Evolutionary conservation across 305 asterid species (phyloP).

Genomic region (Striga hermonthica): DNA sequence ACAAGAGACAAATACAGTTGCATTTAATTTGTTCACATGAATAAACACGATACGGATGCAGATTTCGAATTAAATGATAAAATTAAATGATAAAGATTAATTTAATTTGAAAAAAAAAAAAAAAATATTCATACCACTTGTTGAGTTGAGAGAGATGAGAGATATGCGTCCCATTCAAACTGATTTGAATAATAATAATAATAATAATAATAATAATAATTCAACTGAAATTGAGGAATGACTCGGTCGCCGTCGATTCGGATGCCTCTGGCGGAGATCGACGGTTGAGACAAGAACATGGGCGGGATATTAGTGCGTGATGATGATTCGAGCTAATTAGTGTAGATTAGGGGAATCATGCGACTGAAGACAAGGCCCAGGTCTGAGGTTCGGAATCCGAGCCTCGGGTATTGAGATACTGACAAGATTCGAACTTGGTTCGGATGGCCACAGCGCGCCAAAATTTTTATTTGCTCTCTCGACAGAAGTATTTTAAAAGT

Average conservation of each 20-base stretch:
- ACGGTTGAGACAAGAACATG: slow-evolving; percentile 32
- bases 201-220: background rate
- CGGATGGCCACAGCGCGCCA: slow-evolving; percentile 64
- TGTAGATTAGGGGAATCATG: slow-evolving; percentile 28
- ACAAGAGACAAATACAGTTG: slow-evolving; percentile 3
- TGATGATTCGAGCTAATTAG: background rate
- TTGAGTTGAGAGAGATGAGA: slow-evolving; percentile 27
- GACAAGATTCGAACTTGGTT: slow-evolving; percentile 62
- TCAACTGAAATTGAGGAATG: slow-evolving; percentile 16
- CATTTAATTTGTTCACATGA: slow-evolving; percentile 23
- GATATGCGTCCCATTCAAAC: background rate
- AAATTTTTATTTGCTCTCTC: slow-evolving; percentile 7
- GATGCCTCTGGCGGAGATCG: slow-evolving; percentile 27
- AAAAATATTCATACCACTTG: too few relatives aligned
- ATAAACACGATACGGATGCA: slow-evolving; percentile 20
- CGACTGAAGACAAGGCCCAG: slow-evolving; percentile 15
- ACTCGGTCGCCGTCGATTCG: slow-evolving; percentile 28
- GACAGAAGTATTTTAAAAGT: too few relatives aligned
- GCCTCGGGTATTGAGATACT: slow-evolving; percentile 42
- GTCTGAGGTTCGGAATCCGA: slow-evolving; percentile 37
- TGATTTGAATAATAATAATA: background rate
- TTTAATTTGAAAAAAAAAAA: too few relatives aligned
- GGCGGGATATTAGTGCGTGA: slow-evolving; percentile 30
- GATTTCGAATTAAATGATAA: too few relatives aligned
- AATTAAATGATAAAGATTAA: too few relatives aligned